Conservation (phyloP, 257 asterid species). For the Solanum piurae region DNA sequence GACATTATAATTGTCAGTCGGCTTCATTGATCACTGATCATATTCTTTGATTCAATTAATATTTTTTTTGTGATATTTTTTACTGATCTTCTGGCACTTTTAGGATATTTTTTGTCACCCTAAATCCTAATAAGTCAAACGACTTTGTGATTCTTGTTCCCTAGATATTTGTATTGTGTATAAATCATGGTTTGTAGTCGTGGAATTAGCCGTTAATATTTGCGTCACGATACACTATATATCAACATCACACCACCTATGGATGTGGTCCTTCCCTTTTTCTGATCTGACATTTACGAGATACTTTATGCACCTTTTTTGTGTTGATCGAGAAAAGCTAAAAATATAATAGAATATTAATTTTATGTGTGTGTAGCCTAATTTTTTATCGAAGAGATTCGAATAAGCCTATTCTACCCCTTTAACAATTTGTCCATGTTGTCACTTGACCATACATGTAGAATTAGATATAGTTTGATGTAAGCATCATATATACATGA, state of each 20-base stretch:
- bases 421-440: neutral
- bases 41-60: neutral
- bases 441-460: neutral
- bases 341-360: neutral
- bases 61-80: neutral
- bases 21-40: neutral
- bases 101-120: neutral
- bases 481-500: neutral
- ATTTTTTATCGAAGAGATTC: neutral
- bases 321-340: neutral
- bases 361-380: neutral
- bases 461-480: neutral
- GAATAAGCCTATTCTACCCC: neutral
- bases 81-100: neutral
- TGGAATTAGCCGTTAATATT: neutral
- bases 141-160: neutral
- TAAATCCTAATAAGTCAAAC: neutral
- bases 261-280: neutral
- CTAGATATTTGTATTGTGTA: neutral
- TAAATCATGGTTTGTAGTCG: neutral
- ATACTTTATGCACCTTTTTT: neutral
- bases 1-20: neutral
- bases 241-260: no score
- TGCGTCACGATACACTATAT: neutral
- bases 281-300: rapidly evolving